phyloP scores from a whole-genome alignment of 1,284 basidiomycete species.

The Moesziomyces sp. region DNA sequence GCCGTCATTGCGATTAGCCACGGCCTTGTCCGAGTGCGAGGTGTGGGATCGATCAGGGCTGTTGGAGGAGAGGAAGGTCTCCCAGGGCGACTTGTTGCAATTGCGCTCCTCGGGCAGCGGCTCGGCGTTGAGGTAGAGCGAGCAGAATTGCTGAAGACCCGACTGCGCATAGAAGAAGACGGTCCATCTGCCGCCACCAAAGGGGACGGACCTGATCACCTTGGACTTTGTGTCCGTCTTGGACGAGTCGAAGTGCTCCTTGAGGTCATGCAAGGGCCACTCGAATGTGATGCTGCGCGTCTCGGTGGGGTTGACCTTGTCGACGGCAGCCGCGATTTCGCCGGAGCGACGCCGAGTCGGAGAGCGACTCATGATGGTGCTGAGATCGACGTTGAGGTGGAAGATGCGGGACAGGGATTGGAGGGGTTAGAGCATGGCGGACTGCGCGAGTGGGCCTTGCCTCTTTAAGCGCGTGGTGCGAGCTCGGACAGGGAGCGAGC shows the following conservation, averaged over 20 bases:
- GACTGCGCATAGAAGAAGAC: constrained; percentile 63
- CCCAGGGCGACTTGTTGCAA: constrained; percentile 36
- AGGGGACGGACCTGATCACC: constrained; percentile 66
- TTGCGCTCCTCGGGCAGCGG: constrained; percentile 48
- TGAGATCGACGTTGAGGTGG: not conserved
- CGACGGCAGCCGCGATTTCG: constrained; percentile 21
- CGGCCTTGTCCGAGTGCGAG: constrained; percentile 11
- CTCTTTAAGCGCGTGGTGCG: not conserved
- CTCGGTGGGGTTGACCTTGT: constrained; percentile 41
- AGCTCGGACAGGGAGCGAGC: not conserved
- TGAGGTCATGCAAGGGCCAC: constrained; percentile 65
- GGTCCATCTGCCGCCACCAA: constrained; percentile 58
- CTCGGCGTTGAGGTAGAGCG: constrained; percentile 63
- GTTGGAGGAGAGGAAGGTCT: constrained; percentile 18
- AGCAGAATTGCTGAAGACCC: constrained; percentile 58
- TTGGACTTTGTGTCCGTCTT: constrained; percentile 67
- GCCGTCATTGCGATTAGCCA: constrained; percentile 71
- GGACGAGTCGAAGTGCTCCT: constrained; percentile 67
- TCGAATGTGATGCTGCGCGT: constrained; percentile 53
- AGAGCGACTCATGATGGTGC: constrained; percentile 23
- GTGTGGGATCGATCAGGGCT: constrained; percentile 12
- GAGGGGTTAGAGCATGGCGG: not conserved
- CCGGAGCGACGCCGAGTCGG: constrained; percentile 30
- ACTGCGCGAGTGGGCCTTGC: not conserved
- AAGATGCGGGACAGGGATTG: not conserved